Conservation (phyloP, 129 eudicot species). For the Helianthus annuus region DNA sequence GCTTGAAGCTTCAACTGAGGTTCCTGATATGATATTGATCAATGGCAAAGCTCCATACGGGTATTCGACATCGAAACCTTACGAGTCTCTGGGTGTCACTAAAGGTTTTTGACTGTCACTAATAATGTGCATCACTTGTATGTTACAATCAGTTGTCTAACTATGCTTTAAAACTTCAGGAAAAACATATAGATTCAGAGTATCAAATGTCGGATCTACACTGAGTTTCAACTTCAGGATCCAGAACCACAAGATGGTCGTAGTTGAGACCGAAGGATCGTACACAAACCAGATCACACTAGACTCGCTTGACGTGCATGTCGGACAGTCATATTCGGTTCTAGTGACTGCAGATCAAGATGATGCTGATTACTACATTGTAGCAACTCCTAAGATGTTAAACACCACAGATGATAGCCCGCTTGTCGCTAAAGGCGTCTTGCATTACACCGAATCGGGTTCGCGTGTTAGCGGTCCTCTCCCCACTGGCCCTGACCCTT, state of each 20-base stretch:
- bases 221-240: constrained; percentile 73
- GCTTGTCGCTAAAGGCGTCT: constrained; percentile 64
- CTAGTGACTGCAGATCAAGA: constrained; percentile 65
- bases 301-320: constrained; percentile 76
- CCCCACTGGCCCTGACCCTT: constrained; percentile 73
- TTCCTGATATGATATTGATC: constrained; percentile 62
- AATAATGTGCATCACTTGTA: not conserved
- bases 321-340: constrained; percentile 76
- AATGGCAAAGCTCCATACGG: constrained; percentile 70
- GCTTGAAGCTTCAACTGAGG: constrained; percentile 22
- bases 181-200: constrained; percentile 63
- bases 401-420: constrained; percentile 33
- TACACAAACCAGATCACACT: constrained; percentile 63
- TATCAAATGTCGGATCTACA: constrained; percentile 57
- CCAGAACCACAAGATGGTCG: constrained; percentile 61
- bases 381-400: constrained; percentile 60
- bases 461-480: constrained; percentile 37
- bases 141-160: not conserved
- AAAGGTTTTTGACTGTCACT: constrained; percentile 42
- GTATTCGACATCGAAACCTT: constrained; percentile 17
- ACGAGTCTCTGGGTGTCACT: constrained; percentile 57
- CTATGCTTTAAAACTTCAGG: constrained; percentile 33
- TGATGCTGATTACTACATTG: constrained; percentile 66
- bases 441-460: constrained; percentile 53
- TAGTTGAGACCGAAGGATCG: constrained; percentile 91